Conservation (phyloP, 352 stramenopile genomes). For the Phytophthora syringae region DNA sequence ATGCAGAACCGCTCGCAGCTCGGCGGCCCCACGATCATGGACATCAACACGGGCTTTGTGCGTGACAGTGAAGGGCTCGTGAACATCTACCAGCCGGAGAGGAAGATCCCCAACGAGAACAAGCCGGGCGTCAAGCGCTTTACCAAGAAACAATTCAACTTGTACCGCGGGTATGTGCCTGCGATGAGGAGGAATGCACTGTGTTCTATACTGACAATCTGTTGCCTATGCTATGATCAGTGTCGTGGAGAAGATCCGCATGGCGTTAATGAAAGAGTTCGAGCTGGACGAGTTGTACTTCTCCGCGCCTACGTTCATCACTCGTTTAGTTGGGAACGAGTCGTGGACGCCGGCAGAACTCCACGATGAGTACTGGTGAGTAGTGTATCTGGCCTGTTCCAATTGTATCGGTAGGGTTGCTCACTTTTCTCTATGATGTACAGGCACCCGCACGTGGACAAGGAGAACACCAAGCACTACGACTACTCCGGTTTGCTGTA, state of each 20-base stretch:
- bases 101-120: conserved; percentile 39
- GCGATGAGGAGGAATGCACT: too few relatives aligned
- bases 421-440: conserved; percentile 8
- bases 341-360: conserved; percentile 80
- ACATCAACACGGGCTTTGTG: conserved; percentile 91
- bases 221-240: conserved; percentile 21
- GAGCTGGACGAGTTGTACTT: conserved; percentile 85
- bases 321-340: conserved; percentile 84
- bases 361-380: conserved; percentile 93
- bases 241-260: conserved; percentile 83
- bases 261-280: conserved; percentile 85
- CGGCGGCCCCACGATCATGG: conserved; percentile 92
- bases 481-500: conserved; percentile 94
- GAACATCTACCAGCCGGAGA: conserved; percentile 88
- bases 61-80: conserved; percentile 86
- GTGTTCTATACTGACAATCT: too few relatives aligned
- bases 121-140: conserved; percentile 67
- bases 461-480: conserved; percentile 94
- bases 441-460: conserved; percentile 91
- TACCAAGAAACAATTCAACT: conserved; percentile 75
- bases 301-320: conserved; percentile 94
- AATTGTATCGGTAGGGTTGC: background rate
- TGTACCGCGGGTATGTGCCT: conserved; percentile 72
- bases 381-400: background rate
- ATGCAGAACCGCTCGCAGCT: conserved; percentile 78